Evolutionary conservation across 1,139 yeast genomes (phyloP).

Genomic region (Geotrichum fermentans): DNA sequence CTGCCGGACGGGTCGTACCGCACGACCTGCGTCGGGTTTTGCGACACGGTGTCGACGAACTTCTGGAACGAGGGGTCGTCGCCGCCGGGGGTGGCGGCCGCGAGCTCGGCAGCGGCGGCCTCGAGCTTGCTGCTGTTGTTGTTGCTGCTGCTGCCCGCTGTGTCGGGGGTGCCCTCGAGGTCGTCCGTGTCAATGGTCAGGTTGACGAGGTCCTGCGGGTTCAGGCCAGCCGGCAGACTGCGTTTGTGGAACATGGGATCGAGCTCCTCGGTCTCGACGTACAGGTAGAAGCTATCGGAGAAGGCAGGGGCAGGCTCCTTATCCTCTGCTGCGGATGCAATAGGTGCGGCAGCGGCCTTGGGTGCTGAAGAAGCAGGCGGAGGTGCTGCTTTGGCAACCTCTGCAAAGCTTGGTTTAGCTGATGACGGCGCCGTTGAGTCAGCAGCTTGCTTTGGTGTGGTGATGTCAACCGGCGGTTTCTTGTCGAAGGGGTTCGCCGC

Average conservation of each 20-base stretch:
- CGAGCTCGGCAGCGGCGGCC: slow-evolving; percentile 4
- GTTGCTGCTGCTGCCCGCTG: background rate
- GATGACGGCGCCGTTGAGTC: background rate
- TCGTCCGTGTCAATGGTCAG: slow-evolving; percentile 11
- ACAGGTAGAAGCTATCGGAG: slow-evolving; percentile 8
- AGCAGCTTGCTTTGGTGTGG: background rate
- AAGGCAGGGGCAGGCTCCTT: slow-evolving; percentile 10
- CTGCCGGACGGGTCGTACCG: slow-evolving; percentile 58
- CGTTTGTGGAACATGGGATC: slow-evolving; percentile 18
- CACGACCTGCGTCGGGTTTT: slow-evolving; percentile 80
- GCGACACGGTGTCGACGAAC: slow-evolving; percentile 66
- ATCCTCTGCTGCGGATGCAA: background rate
- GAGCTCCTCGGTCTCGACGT: slow-evolving; percentile 19
- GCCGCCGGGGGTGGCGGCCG: slow-evolving; percentile 27
- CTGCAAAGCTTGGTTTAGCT: slow-evolving; percentile 8
- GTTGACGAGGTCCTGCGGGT: slow-evolving; percentile 18
- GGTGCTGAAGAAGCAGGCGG: no score
- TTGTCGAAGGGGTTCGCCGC: slow-evolving; percentile 13
- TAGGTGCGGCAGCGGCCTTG: background rate
- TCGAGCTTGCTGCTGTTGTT: background rate
- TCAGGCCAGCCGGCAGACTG: slow-evolving; percentile 15
- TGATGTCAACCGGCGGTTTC: background rate
- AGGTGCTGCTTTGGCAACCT: slow-evolving; percentile 6
- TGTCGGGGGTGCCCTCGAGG: slow-evolving; percentile 1
- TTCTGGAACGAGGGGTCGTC: slow-evolving; percentile 69